Evolutionary conservation across 2,329 filamentous ascomycete genomes (phyloP).

Genomic region (Ophiostoma triangulosporum): DNA sequence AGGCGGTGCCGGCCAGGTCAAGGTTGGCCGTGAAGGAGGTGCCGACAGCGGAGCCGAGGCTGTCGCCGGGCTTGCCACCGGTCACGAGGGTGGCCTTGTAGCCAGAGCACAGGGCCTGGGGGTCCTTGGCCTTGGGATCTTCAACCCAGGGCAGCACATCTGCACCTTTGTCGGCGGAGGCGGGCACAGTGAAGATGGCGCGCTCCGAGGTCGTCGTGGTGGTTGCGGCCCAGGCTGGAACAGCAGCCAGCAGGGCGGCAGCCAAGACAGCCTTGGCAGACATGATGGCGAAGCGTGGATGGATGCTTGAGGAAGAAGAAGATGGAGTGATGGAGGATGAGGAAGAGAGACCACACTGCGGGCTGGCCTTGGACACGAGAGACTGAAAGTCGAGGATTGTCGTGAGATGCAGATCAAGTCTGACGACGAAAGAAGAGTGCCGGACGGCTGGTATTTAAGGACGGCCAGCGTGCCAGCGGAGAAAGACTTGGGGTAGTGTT

Average conservation of each 20-base stretch:
- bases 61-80: not conserved
- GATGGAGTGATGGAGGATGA: not conserved
- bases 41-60: not conserved
- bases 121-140: slow-evolving; percentile 49
- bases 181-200: slow-evolving; percentile 31
- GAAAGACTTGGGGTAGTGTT: not conserved
- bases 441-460: not conserved
- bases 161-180: slow-evolving; percentile 30
- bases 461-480: not conserved
- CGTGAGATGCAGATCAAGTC: not conserved
- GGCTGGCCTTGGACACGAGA: not conserved
- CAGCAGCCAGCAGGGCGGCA: not conserved
- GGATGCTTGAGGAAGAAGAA: not conserved
- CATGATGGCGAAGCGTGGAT: not conserved
- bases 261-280: not conserved
- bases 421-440: not conserved
- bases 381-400: not conserved
- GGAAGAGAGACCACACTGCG: not conserved
- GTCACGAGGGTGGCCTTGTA: slow-evolving; percentile 51
- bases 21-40: slow-evolving; percentile 53
- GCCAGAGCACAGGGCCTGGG: slow-evolving; percentile 53
- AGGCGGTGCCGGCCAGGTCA: slow-evolving; percentile 52
- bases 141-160: slow-evolving; percentile 47
- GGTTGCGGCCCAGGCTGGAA: not conserved
- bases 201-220: slow-evolving; percentile 1